Base-by-base conservation (phyloP, 1,284 basidiomycete species). In the Rhizopogon parksii region DNA sequence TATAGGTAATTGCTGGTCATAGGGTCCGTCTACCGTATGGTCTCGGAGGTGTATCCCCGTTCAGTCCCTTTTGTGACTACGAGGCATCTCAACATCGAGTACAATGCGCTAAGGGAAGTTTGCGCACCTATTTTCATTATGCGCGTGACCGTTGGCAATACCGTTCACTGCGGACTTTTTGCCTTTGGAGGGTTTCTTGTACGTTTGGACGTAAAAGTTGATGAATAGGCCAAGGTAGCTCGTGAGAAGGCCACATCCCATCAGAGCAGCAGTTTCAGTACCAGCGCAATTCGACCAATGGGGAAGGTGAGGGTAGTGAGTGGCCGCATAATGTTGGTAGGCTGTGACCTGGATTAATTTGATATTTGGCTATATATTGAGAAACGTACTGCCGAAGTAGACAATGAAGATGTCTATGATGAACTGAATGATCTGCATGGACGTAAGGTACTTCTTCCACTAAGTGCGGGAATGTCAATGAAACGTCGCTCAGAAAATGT, bases 391-490 rank as follows among this genome's bases (percentile, higher is more conserved):
- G 64, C 90, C 93, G 62, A 94, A 95, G 78, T 95, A 97, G 59
- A 94, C 90, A 57, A 88, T 73, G 67, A 80, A 80, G 36, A 97
- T 73, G 72, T 97, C 94, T 61, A 97, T 86, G 57, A 97, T 70
- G 66, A 97, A 97, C 72, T 97, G 95, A 37, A 79, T 80, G 65
- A 99, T 99, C 74, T 99, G 96, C 81, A 96, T 87, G 36, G 82
- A 84, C 45, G 95, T 98, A 58, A 98, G 74, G 70, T 94, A 91
- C 72, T 95, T 93, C 77, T 97, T 97, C 94, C 95, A 97, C 89
- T 91, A 58, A 53, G 46, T 3, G 46, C 47, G 30, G 15, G 49
- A 17, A 37, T 55, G 8, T 4, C 38, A 34, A 30, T 56, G 35
- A 54, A 55, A 51, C 1, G 48, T 32, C 21, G 43, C 36, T 11